phyloP scores from a whole-genome alignment of 345 rosid species.

The Ceriops zippeliana region DNA sequence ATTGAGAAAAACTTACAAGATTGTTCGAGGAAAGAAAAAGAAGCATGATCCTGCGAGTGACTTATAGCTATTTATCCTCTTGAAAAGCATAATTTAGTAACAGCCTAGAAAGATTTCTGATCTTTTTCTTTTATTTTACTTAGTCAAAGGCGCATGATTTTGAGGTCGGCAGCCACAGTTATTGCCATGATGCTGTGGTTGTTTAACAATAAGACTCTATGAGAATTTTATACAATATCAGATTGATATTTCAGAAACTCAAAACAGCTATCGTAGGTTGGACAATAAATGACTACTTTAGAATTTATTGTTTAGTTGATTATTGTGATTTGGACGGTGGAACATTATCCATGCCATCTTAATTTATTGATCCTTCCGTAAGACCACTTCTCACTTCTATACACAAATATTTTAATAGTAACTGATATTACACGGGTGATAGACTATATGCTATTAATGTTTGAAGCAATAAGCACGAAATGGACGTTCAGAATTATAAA shows the following conservation, averaged over 20 bases:
- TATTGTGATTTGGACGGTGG: too few species aligned
- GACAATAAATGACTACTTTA: not conserved
- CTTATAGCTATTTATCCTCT: not conserved
- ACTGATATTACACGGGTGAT: too few species aligned
- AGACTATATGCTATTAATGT: too few species aligned
- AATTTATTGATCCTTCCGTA: too few species aligned
- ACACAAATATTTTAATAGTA: too few species aligned
- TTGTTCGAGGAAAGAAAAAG: not conserved
- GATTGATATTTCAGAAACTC: slow-evolving; percentile 2
- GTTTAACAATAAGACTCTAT: not conserved
- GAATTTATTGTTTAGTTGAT: too few species aligned
- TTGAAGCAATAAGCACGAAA: slow-evolving; percentile 10
- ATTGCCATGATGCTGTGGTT: not conserved
- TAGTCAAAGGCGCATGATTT: not conserved
- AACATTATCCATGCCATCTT: too few species aligned
- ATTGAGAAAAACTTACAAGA: too few species aligned
- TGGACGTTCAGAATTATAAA: not conserved
- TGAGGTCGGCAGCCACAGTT: not conserved
- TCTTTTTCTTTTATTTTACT: too few species aligned
- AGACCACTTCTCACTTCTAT: too few species aligned
- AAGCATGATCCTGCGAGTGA: not conserved
- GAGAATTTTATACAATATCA: not conserved
- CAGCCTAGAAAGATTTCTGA: not conserved
- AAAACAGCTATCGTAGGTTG: slow-evolving; percentile 7
- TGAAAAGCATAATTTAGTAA: not conserved